Evolutionary conservation across 2,329 filamentous ascomycete genomes (phyloP).

Genomic region (Aureobasidium uvarum): DNA sequence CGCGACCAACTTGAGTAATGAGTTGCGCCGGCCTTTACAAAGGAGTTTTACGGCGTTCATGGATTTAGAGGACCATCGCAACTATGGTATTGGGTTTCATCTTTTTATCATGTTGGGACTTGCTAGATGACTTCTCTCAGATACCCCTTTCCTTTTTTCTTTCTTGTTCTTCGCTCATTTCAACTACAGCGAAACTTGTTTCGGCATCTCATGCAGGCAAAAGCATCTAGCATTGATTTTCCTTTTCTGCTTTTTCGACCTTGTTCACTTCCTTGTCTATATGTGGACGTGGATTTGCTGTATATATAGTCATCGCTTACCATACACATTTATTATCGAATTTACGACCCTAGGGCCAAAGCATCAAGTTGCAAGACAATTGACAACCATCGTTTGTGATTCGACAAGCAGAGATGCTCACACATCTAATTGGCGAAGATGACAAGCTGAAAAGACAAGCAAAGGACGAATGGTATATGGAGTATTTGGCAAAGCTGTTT

Average conservation of each 20-base stretch:
- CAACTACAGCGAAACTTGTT: not conserved
- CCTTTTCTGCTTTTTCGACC: not conserved
- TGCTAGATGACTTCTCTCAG: conserved; percentile 23
- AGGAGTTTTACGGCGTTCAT: not conserved
- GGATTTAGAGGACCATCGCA: not conserved
- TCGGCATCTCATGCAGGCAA: not conserved
- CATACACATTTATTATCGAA: not conserved
- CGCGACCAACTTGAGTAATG: not conserved
- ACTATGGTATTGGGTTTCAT: not conserved
- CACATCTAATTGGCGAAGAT: too few relatives aligned
- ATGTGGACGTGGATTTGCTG: not conserved
- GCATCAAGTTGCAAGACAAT: too few relatives aligned
- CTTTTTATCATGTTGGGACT: not conserved
- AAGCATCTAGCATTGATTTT: not conserved
- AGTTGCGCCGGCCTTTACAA: not conserved
- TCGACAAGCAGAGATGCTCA: too few relatives aligned
- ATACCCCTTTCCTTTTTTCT: conserved; percentile 11
- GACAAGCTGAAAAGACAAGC: too few relatives aligned
- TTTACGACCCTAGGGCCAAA: too few relatives aligned
- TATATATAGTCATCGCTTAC: not conserved
- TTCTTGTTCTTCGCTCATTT: not conserved
- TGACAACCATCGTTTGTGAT: too few relatives aligned
- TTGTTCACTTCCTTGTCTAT: not conserved
- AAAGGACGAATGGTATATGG: too few relatives aligned
- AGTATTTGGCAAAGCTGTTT: too few relatives aligned